These are phyloP conservation scores for Papiliotrema laurentii DNA, from an alignment of 1,284 basidiomycete genomes.

Conservation along the genomic window DNA sequence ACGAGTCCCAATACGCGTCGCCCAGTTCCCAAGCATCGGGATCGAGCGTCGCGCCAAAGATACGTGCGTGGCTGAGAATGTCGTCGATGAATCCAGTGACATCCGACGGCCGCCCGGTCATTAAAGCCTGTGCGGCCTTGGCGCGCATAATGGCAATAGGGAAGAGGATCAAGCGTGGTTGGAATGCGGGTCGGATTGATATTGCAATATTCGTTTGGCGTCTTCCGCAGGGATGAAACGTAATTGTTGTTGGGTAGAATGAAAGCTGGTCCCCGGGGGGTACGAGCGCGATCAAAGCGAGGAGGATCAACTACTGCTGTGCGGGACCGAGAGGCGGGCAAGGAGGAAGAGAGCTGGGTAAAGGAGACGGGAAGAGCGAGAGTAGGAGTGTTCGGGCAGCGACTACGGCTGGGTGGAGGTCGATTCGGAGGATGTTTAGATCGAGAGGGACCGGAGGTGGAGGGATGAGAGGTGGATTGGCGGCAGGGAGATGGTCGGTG, in stretches of 20 bases:
- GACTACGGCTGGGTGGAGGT: conserved; percentile 11
- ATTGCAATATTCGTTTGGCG: conserved; percentile 15
- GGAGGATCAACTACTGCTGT: conserved; percentile 17
- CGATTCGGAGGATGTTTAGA: not conserved
- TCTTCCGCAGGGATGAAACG: conserved; percentile 10
- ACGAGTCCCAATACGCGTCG: conserved; percentile 19
- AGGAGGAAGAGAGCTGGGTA: conserved; percentile 6
- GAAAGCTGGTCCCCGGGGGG: conserved; percentile 6
- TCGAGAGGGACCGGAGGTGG: not conserved
- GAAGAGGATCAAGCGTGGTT: conserved; percentile 15
- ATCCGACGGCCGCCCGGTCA: conserved; percentile 8
- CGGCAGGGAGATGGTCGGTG: not conserved
- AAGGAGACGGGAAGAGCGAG: conserved; percentile 8
- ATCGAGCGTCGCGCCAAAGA: conserved; percentile 22
- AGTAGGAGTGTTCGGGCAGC: conserved; percentile 15
- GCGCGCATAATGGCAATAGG: conserved; percentile 22
- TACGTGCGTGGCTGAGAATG: conserved; percentile 7
- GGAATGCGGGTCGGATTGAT: conserved; percentile 10
- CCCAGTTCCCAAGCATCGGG: conserved; percentile 25
- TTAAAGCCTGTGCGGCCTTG: conserved; percentile 6
- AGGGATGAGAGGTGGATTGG: not conserved
- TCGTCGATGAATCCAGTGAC: conserved; percentile 13
- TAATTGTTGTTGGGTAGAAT: conserved; percentile 12
- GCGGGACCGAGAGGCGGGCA: conserved; percentile 11
- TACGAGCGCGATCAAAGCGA: conserved; percentile 16